Percentiles rank a stretch among this genome's conserved stretches.
These are phyloP conservation scores for Citrus hindsii DNA, from an alignment of 345 rosid genomes.

Conservation along the genomic window DNA sequence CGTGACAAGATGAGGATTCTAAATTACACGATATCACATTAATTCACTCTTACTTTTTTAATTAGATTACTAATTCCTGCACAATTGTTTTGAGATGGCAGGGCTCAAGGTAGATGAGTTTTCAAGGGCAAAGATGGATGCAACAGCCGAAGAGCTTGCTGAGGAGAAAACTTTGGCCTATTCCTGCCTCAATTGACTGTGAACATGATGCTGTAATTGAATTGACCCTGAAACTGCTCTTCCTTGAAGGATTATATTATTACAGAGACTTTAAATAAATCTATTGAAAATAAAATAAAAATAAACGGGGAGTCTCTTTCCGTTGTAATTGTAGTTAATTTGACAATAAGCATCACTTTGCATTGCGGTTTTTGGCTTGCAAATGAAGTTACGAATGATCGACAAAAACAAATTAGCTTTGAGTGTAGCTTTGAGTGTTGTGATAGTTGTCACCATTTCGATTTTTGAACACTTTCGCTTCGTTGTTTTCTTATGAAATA, in stretches of 20 bases:
- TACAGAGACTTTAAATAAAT: background rate
- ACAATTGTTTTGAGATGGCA: conserved; percentile 10
- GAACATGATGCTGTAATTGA: background rate
- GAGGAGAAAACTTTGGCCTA: conserved; percentile 74
- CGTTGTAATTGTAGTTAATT: background rate
- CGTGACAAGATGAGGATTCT: no score
- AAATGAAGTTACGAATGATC: no score
- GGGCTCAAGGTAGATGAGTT: conserved; percentile 66
- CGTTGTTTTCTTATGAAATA: no score
- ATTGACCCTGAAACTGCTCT: background rate
- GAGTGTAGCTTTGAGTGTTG: no score
- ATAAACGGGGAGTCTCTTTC: background rate
- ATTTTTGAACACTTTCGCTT: no score
- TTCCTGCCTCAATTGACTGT: conserved; percentile 43
- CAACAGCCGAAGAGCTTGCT: conserved; percentile 60
- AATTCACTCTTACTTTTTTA: background rate
- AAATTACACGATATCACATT: background rate
- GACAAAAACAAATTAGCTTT: no score
- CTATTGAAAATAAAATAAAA: background rate
- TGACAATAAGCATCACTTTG: background rate
- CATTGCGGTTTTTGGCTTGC: background rate
- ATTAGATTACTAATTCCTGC: background rate
- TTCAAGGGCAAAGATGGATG: conserved; percentile 76
- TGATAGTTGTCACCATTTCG: no score
- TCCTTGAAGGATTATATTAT: background rate